phyloP scores from a whole-genome alignment of 83 land plant genomes.

The Picea abies region DNA sequence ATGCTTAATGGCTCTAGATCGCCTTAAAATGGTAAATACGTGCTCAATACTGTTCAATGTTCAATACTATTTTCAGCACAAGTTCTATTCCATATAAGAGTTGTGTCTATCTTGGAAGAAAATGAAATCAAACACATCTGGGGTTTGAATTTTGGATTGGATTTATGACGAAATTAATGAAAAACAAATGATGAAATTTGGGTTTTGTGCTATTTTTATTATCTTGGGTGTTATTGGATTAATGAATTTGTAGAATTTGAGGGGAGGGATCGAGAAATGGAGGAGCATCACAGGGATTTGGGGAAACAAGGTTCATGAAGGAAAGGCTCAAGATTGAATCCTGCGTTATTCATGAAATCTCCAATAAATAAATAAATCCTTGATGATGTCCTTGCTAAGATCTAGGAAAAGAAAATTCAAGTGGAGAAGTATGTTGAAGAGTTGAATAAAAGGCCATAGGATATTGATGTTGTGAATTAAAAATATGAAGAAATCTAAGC shows the following conservation, averaged over 20 bases:
- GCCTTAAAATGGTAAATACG: too few species aligned
- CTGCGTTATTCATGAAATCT: conserved; percentile 17
- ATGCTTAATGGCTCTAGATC: too few species aligned
- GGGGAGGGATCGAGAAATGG: conserved; percentile 23
- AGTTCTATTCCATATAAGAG: too few species aligned
- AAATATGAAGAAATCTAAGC: conserved; percentile 38
- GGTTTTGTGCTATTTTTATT: too few species aligned
- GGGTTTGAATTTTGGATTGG: too few species aligned
- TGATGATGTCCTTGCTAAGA: conserved; percentile 23
- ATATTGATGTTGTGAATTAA: conserved; percentile 22
- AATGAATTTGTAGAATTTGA: background rate
- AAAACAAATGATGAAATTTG: too few species aligned
- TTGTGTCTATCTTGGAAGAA: too few species aligned
- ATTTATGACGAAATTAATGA: too few species aligned
- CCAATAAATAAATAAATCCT: conserved; percentile 37
- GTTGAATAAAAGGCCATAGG: conserved; percentile 32
- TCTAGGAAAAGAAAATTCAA: conserved; percentile 26
- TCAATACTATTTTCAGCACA: too few species aligned
- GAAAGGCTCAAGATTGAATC: conserved; percentile 38
- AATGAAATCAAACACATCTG: too few species aligned
- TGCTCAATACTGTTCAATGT: too few species aligned
- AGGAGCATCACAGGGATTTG: conserved; percentile 38
- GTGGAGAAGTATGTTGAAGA: conserved; percentile 44
- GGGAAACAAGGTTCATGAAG: conserved; percentile 31
- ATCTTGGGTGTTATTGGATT: too few species aligned